Base-by-base conservation (phyloP, 2,329 filamentous ascomycete genomes). In the Myriangium duriaei region DNA sequence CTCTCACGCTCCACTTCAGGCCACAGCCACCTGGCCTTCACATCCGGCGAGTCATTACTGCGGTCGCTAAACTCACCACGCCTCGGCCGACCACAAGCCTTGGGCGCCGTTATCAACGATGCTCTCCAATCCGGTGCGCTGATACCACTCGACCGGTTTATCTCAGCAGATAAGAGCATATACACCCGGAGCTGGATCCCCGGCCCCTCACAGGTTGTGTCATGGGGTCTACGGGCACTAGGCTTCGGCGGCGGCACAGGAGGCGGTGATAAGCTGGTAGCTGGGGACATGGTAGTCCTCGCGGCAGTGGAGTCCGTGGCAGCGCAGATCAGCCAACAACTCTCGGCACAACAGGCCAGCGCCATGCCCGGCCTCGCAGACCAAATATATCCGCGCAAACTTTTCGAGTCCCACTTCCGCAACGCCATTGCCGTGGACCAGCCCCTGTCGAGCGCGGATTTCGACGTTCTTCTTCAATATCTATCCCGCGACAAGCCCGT, bases 101-200 rank as follows among this genome's bases (percentile, higher is more conserved):
- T 98, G 1, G 81, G 81, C 1, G 74, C 78, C 3, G 91, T 87
- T 4, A 65, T 96, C 34, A 64, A 72, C 41, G 88, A 96, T 50
- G 81, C 82, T 0, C 62, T 91, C 1, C 65, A 70, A 36, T 73
- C 69, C 30, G 75, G 70, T 32, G 76, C 80, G 31, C 72, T 94
- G 57, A 65, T 94, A 10, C 74, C 80, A 0, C 51, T 88, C 9
- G 62, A 72, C 11, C 70, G 80, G 7, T 98, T 93, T 50, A 57
- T 81, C 38, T 54, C 56, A 3, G 65, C 71, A 2, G 70, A 69
- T 37, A 73, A 79, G 40, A 88, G 76, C 59, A 75, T 94, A 45
- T 87, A 87, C 52, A 65, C 69, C 45, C 71, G 69, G 37, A 73
- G 72, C 35, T 84, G 84, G 74, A 62, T 75, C n/a, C 67, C 74